A percentile compares a stretch with the other conserved stretches of the same genome.
phyloP scores from a whole-genome alignment of 2,329 filamentous ascomycete genomes.

The Ceratocystis diversiconidia region DNA sequence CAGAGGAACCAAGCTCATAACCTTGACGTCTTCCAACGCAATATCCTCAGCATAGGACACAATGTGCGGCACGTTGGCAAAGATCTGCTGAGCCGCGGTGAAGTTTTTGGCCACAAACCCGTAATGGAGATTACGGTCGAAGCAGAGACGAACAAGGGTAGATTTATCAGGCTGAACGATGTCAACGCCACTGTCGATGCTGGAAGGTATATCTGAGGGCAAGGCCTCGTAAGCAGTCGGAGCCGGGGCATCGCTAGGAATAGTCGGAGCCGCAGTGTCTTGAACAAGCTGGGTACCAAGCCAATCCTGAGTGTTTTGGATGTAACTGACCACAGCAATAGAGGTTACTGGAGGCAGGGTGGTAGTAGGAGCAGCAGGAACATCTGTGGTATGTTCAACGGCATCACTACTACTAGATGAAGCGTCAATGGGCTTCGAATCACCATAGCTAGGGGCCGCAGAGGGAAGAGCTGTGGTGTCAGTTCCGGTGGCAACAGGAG shows the following conservation, averaged over 20 bases:
- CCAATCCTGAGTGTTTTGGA: constrained; percentile 17
- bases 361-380: constrained; percentile 19
- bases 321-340: constrained; percentile 16
- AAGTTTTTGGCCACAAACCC: constrained; percentile 59
- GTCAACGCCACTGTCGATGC: constrained; percentile 53
- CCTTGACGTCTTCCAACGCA: constrained; percentile 39
- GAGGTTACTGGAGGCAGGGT: constrained; percentile 20
- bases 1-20: constrained; percentile 60
- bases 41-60: constrained; percentile 52
- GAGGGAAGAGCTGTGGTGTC: constrained; percentile 12
- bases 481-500: constrained; percentile 16
- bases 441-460: background rate
- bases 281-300: constrained; percentile 18
- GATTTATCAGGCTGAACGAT: constrained; percentile 48
- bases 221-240: constrained; percentile 34
- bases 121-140: constrained; percentile 70
- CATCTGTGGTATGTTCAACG: background rate
- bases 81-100: constrained; percentile 70
- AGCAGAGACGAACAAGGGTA: constrained; percentile 69
- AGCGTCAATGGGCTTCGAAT: background rate
- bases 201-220: constrained; percentile 54
- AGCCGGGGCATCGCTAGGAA: constrained; percentile 18
- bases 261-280: constrained; percentile 18
- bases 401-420: constrained; percentile 2
- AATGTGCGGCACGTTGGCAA: constrained; percentile 59